These are phyloP conservation scores for Bifiguratus adelaidae DNA, from an alignment of 192 early-diverging fungal species.

Conservation along the genomic window DNA sequence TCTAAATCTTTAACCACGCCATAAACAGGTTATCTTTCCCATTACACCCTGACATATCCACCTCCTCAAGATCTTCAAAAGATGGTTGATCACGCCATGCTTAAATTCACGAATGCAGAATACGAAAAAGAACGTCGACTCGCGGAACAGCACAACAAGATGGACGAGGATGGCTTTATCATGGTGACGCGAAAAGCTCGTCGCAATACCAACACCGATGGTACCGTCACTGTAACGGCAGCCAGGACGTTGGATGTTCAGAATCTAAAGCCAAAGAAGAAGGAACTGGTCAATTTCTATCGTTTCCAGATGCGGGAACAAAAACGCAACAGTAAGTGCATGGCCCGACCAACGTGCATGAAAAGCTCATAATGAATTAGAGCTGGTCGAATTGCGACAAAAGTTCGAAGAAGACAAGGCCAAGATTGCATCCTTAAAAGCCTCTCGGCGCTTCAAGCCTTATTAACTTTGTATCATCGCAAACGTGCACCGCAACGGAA, in stretches of 20 bases:
- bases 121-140: conserved; percentile 54
- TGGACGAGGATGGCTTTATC: conserved; percentile 91
- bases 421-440: conserved; percentile 70
- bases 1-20: conserved; percentile 32
- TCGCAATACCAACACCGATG: conserved; percentile 57
- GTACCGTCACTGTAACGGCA: conserved; percentile 47
- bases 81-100: conserved; percentile 64
- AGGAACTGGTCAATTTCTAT: conserved; percentile 85
- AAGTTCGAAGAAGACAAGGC: conserved; percentile 92
- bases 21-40: conserved; percentile 13
- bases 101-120: conserved; percentile 68
- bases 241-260: conserved; percentile 40
- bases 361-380: conserved; percentile 20
- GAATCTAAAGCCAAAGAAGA: conserved; percentile 64
- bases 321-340: conserved; percentile 69
- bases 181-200: conserved; percentile 63
- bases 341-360: not conserved
- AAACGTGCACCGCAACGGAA: too few relatives aligned
- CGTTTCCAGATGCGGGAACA: conserved; percentile 90
- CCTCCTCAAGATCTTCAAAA: conserved; percentile 32
- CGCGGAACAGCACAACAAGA: conserved; percentile 57
- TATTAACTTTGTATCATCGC: too few relatives aligned
- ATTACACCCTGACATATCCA: conserved; percentile 16
- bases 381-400: conserved; percentile 77
- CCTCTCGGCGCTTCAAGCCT: conserved; percentile 73